Evolutionary conservation across 2,329 filamentous ascomycete genomes (phyloP).

Genomic region (Diplodia seriata): DNA sequence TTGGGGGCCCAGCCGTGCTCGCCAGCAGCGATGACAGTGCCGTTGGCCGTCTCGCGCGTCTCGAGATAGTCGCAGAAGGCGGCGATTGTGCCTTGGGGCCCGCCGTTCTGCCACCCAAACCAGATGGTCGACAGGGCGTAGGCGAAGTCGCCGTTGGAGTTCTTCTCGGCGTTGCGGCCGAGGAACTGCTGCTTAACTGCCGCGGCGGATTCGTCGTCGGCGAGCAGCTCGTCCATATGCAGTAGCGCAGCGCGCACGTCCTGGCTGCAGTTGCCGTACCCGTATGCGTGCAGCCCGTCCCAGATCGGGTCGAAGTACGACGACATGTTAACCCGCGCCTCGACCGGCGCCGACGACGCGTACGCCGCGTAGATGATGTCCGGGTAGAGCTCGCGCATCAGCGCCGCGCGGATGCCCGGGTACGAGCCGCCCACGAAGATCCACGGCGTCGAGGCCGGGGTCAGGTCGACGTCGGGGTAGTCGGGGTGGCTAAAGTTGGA

Average conservation of each 20-base stretch:
- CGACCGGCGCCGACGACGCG: constrained; percentile 50
- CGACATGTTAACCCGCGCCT: constrained; percentile 58
- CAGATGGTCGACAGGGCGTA: constrained; percentile 50
- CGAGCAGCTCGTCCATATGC: constrained; percentile 58
- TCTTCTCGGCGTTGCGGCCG: constrained; percentile 53
- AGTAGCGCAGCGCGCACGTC: constrained; percentile 57
- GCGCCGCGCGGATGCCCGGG: constrained; percentile 49
- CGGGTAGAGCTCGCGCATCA: constrained; percentile 49
- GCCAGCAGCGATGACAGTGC: constrained; percentile 39
- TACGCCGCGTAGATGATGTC: constrained; percentile 48
- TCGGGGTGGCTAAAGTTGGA: constrained; percentile 48
- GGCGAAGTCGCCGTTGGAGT: constrained; percentile 57
- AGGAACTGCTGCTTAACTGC: constrained; percentile 59
- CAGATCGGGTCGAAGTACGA: constrained; percentile 60
- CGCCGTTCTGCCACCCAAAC: constrained; percentile 53
- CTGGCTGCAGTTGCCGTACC: constrained; percentile 56
- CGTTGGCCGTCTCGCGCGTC: constrained; percentile 47
- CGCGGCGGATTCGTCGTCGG: constrained; percentile 17
- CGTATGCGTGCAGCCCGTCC: constrained; percentile 52
- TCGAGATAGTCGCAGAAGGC: constrained; percentile 58
- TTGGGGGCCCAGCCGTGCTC: constrained; percentile 51
- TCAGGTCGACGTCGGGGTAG: constrained; percentile 45
- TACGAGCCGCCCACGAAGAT: constrained; percentile 50
- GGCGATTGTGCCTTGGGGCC: constrained; percentile 52
- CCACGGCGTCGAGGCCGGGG: constrained; percentile 47